Evolutionary conservation across 2,329 filamentous ascomycete genomes (phyloP).

Genomic region (Pseudocercospora vitis): DNA sequence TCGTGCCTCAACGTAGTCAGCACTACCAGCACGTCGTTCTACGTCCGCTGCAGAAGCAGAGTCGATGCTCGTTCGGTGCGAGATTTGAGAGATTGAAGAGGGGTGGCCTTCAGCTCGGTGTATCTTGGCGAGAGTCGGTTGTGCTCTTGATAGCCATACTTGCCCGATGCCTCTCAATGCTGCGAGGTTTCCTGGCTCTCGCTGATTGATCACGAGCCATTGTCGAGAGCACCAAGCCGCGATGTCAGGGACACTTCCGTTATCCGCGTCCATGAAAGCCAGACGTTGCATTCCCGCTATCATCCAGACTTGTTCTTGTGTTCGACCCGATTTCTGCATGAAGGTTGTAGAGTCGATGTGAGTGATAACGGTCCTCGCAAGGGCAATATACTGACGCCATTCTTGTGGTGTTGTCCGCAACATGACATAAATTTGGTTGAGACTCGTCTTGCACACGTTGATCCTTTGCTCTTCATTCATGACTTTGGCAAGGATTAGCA

Average conservation of each 20-base stretch:
- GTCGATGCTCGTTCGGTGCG: constrained; percentile 33
- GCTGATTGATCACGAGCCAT: constrained; percentile 48
- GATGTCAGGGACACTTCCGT: constrained; percentile 48
- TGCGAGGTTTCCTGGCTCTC: constrained; percentile 47
- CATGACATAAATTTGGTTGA: constrained; percentile 38
- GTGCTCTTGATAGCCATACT: constrained; percentile 55
- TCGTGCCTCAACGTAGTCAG: constrained; percentile 55
- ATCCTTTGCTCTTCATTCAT: constrained; percentile 36
- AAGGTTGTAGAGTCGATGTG: constrained; percentile 43
- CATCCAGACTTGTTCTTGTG: constrained; percentile 44
- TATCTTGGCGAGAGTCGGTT: constrained; percentile 51
- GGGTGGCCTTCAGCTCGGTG: constrained; percentile 46
- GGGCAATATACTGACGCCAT: constrained; percentile 30
- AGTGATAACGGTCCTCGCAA: constrained; percentile 42
- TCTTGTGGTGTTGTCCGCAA: constrained; percentile 36
- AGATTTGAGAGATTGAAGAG: constrained; percentile 38
- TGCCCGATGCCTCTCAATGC: constrained; percentile 51
- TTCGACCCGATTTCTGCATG: constrained; percentile 39
- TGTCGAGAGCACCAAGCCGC: constrained; percentile 52
- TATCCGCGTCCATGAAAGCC: constrained; percentile 52
- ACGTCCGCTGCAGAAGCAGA: constrained; percentile 35
- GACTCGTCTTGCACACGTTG: constrained; percentile 33
- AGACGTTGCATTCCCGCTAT: constrained; percentile 51
- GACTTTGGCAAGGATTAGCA: constrained; percentile 19
- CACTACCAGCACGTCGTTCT: constrained; percentile 40